Evolutionary conservation across 495 filamentous ascomycete species (phyloP), one percentile per base, ranked within the genome.

Genomic region (Halenospora varia): DNA sequence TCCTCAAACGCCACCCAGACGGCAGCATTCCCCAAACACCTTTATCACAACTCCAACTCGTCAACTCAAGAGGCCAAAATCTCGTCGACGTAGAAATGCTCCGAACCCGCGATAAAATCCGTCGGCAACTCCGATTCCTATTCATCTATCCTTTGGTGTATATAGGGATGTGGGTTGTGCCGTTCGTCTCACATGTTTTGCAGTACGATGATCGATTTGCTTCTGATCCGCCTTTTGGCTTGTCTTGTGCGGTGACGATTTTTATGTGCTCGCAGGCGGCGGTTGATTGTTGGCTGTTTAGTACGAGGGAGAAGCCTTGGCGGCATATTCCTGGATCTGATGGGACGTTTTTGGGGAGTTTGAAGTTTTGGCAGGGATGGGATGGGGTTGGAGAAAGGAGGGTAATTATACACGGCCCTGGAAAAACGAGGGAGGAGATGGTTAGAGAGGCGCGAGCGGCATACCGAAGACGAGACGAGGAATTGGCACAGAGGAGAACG

Each of bases 131-230:
- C 10, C 78, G 84, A 45, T 75, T 85, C 25, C 70, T 90, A 2
- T 88, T 90, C 64, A 81, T 86, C 47, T 90, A 92, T 68, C 88
- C 88, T 6, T 63, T 83, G 13, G 73, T 85, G 49, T 90, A 90
- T 72, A 74, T 85, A n/a, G 62, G 83, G 23, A 80, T 88, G 70
- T 92, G 88, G 88, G 66, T 87, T 35, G 68, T 84, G n/a, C 87
- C 88, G 11, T 88, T 90, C 65, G 69, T 85, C 13, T 74, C 72
- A 22, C 82, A 90, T 67, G 73, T 79, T 51, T 62, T 84, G 39
- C 75, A 77, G 40, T 88, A 85, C 70, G 73, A 78, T 50, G 77
- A 86, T 62, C 62, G 69, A 50, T 80, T 73, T 48, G 73, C 72
- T 15, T 58, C 65, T 19, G 58, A 81, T 55, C 77, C 81, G 10